phyloP scores from a whole-genome alignment of 2,329 filamentous ascomycete species.

The Ophiostoma montium region DNA sequence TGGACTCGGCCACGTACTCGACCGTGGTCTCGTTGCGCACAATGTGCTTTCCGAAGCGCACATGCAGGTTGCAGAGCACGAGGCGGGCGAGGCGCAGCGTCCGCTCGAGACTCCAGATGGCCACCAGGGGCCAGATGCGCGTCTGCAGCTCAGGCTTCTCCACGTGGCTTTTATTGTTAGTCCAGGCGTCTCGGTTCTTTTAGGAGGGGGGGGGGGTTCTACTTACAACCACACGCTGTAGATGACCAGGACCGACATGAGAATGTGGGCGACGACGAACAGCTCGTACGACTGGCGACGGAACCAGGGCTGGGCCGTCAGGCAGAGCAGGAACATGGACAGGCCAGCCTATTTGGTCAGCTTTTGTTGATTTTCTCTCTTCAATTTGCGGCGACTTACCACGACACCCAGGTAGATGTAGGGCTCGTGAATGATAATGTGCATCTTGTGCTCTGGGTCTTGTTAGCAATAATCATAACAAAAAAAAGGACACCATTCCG shows the following conservation, averaged over 20 bases:
- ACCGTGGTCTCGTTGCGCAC: slow-evolving; percentile 4
- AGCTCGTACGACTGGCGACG: slow-evolving; percentile 36
- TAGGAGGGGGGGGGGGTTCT: background rate
- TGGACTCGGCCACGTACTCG: slow-evolving; percentile 7
- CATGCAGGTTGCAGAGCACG: slow-evolving; percentile 24
- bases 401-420: slow-evolving; percentile 2
- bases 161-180: slow-evolving; percentile 9
- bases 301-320: slow-evolving; percentile 36
- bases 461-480: background rate
- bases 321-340: slow-evolving; percentile 30
- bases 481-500: no score
- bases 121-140: slow-evolving; percentile 13
- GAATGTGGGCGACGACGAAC: slow-evolving; percentile 30
- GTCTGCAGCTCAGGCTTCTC: slow-evolving; percentile 4
- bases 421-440: background rate
- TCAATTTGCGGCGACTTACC: no score
- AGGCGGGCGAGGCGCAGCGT: slow-evolving; percentile 26
- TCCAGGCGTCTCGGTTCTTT: background rate
- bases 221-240: slow-evolving; percentile 18
- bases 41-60: slow-evolving; percentile 6
- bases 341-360: slow-evolving; percentile 21
- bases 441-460: background rate
- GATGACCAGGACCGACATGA: slow-evolving; percentile 26
- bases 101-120: slow-evolving; percentile 15
- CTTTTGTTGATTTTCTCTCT: no score